Evolutionary conservation across 2,329 filamentous ascomycete genomes (phyloP), one percentile per base, ranked within the genome.

Genomic region (Colletotrichum phormii): DNA sequence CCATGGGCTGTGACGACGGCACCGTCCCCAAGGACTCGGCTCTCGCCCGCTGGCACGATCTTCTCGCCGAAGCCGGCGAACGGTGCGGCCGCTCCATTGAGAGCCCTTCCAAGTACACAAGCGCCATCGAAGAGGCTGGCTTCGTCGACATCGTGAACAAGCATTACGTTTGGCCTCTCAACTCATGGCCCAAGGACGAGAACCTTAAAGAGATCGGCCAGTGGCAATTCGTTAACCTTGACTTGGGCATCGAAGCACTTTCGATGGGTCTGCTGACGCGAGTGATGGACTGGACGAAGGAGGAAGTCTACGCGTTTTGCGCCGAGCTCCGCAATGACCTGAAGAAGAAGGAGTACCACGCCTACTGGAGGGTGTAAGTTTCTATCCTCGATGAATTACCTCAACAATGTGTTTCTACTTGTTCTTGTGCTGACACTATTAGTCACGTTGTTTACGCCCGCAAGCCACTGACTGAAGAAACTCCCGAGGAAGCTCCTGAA

Each of bases 221-320:
- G 3, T 73, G 67, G 66, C 54, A 77, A 8, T 68, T 76, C 22
- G 77, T 80, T 26, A 82, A 82, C 51, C 77, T 82, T 22, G 42
- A 72, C 54, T 74, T 71, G 46, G 82, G 81, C 3, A 76, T 80
- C 33, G 80, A 84, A 75, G 77, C 78, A 5, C 79, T 84, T 42
- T 78, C 76, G 9, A 74, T 83, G 59, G 82, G 80, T 4, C 73
- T 82, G 13, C 80, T 83, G 62, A 84, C 82, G 3, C 79, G 80
- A 9, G 79, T 77, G 42, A 72, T 84, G 35, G 78, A 78, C 18
- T 84, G 82, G 82, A 77, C 61, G n/a, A 63, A 75, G 11, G 80
- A 79, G 11, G 77, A 82, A 58, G 77, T 78, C 58, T 31, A 66
- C 33, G 72, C 68, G 49, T 77, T 79, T n/a, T 75, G 76, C 59